Conservation (phyloP, 2,329 filamentous ascomycete species). For the Pseudocercospora vitis region DNA sequence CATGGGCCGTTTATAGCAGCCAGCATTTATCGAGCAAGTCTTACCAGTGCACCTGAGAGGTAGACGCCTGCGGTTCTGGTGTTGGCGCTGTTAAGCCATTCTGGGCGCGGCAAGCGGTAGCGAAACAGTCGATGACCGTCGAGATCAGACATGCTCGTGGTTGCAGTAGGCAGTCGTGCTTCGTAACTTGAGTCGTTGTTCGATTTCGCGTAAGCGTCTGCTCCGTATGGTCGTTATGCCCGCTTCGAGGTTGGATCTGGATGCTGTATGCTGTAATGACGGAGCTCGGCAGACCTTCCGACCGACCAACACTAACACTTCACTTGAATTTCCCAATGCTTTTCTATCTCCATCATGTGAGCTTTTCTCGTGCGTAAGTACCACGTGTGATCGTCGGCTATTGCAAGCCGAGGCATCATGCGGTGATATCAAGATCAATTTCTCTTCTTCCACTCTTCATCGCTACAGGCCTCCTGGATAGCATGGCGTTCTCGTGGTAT, state of each 20-base stretch:
- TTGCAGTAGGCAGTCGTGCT: not conserved
- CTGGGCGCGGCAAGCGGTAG: constrained; percentile 66
- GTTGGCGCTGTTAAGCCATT: constrained; percentile 66
- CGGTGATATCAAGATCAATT: not conserved
- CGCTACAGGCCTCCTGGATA: not conserved
- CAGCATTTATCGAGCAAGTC: constrained; percentile 21
- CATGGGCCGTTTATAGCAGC: not conserved
- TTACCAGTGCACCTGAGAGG: constrained; percentile 63
- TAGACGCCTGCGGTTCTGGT: constrained; percentile 67
- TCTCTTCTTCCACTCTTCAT: not conserved
- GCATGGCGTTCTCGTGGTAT: constrained; percentile 31
- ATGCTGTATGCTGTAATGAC: not conserved
- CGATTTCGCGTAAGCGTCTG: constrained; percentile 13
- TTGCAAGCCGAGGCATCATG: constrained; percentile 1
- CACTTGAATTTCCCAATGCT: constrained; percentile 1
- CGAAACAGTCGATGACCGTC: constrained; percentile 60
- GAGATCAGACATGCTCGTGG: constrained; percentile 16
- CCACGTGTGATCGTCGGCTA: constrained; percentile 5
- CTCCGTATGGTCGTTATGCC: too few relatives aligned
- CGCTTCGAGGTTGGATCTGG: too few relatives aligned
- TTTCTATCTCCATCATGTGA: constrained; percentile 1
- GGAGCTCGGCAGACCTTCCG: not conserved
- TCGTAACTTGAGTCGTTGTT: constrained; percentile 4
- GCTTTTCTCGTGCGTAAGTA: not conserved
- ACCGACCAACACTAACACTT: not conserved